Evolutionary conservation across 1,139 yeast species (phyloP), one percentile per base, ranked within the genome.

Genomic region (Pichia sp.): DNA sequence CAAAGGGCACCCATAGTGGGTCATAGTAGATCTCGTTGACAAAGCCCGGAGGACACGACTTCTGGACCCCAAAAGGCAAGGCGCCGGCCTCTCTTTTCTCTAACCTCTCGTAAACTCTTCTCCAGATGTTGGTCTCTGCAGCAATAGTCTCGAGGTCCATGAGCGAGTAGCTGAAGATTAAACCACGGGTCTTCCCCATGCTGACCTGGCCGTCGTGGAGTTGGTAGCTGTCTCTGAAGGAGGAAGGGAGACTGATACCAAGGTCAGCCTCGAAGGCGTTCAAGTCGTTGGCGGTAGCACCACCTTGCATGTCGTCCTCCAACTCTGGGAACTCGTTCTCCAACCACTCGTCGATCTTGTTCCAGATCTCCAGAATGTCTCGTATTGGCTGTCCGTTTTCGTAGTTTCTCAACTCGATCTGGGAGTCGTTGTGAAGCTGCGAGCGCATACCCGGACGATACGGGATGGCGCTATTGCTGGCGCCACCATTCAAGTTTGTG

Each of bases 191-290:
- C 62, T 79, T 78, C 16, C 92, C 92, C 50, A 89, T 87, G 48
- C 82, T 72, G 60, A 86, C 84, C 71, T 88, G 95, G 57, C 96
- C 96, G 67, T 88, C 96, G 67, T 87, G 93, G 57, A 83, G 75
- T 68, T 81, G 81, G 68, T 80, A 84, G 56, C 87, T 83, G 65
- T 85, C 93, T 63, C 93, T 81, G 51, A 88, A 85, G 62, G 87
- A 95, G 4, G 78, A 72, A 1, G 96, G 95, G 53, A 88, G 75
- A 32, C 81, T 74, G 61, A 84, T 74, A 51, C 80, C 85, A 63
- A 86, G 73, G 67, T 87, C 95, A 58, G 79, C 79, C 67, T 87
- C 95, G 61, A 88, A 77, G 62, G 86, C 93, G 68, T 85, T 84
- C 66, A 88, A 76, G 68, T 88, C 95, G 36, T 87, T 86, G 29